Evolutionary conservation across 176 grass and related monocot species (phyloP).

Genomic region (Secale cereale): DNA sequence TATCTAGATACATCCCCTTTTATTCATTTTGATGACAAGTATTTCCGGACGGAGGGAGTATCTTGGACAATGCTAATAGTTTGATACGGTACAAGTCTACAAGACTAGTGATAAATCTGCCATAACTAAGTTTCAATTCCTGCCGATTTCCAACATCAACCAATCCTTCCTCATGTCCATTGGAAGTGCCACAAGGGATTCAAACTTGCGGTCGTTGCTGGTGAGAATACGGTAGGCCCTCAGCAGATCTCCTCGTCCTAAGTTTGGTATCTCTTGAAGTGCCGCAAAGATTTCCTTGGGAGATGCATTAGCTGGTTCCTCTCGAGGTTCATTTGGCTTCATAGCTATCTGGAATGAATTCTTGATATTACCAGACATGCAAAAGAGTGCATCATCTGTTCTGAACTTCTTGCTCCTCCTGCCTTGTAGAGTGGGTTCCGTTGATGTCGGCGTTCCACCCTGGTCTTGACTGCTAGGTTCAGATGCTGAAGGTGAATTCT

Average conservation of each 20-base stretch:
- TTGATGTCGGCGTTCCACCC: background rate
- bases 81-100: background rate
- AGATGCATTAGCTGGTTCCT: background rate
- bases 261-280: slow-evolving; percentile 28
- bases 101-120: background rate
- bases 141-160: slow-evolving; percentile 23
- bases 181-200: slow-evolving; percentile 8
- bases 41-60: too few relatives aligned
- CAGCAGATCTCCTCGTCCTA: slow-evolving; percentile 19
- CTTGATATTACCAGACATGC: slow-evolving; percentile 22
- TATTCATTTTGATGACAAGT: too few relatives aligned
- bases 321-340: slow-evolving; percentile 14
- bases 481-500: slow-evolving; percentile 33
- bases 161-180: slow-evolving; percentile 36
- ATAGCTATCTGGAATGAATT: slow-evolving; percentile 38
- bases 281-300: slow-evolving; percentile 30
- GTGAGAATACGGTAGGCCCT: slow-evolving; percentile 27
- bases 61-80: background rate
- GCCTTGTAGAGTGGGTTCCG: background rate
- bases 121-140: slow-evolving; percentile 1
- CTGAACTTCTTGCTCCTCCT: slow-evolving; percentile 9
- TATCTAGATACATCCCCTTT: too few relatives aligned
- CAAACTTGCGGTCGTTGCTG: slow-evolving; percentile 19
- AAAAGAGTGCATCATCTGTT: slow-evolving; percentile 35
- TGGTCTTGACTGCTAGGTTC: slow-evolving; percentile 15